A percentile compares a stretch with the other conserved stretches of the same genome.
These are phyloP conservation scores for Dioszegia hungarica DNA, from an alignment of 768 basidiomycete species.

Conservation along the genomic window DNA sequence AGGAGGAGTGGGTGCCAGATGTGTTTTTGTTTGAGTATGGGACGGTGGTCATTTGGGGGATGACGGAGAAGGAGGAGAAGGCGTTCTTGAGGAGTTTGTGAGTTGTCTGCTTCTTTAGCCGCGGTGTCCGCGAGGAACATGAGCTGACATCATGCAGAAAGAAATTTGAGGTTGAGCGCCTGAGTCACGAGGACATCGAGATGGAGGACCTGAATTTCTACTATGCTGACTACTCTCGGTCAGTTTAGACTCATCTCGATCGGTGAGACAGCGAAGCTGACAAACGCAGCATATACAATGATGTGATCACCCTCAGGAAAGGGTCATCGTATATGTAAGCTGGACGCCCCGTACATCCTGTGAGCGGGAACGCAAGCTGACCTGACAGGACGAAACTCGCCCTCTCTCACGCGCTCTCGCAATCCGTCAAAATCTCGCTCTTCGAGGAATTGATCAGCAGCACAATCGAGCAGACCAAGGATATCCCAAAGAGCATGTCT, in stretches of 20 bases:
- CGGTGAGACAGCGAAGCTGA: slow-evolving; percentile 4
- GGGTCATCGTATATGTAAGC: slow-evolving; percentile 92
- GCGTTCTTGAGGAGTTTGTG: slow-evolving; percentile 85
- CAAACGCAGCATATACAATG: slow-evolving; percentile 78
- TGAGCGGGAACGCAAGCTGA: slow-evolving; percentile 1
- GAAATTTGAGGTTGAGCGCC: slow-evolving; percentile 86
- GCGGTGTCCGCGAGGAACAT: no score
- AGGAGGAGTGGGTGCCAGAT: slow-evolving; percentile 55
- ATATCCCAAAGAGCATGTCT: slow-evolving; percentile 86
- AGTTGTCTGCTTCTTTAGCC: slow-evolving; percentile 43
- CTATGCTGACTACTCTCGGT: slow-evolving; percentile 94
- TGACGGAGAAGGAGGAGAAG: slow-evolving; percentile 88
- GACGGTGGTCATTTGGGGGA: slow-evolving; percentile 95
- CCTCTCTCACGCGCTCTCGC: slow-evolving; percentile 86
- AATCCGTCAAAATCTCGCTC: slow-evolving; percentile 96
- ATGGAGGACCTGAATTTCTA: slow-evolving; percentile 98
- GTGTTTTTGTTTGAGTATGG: slow-evolving; percentile 93
- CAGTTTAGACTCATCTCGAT: slow-evolving; percentile 4
- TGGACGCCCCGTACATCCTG: background rate
- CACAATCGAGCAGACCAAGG: slow-evolving; percentile 93
- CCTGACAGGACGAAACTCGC: slow-evolving; percentile 85
- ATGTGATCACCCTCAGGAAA: slow-evolving; percentile 86
- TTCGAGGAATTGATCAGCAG: slow-evolving; percentile 88
- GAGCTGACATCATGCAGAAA: slow-evolving; percentile 56
- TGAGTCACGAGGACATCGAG: slow-evolving; percentile 79